Evolutionary conservation across 805 yeast genomes (phyloP).

Genomic region (Millerozyma acaciae): DNA sequence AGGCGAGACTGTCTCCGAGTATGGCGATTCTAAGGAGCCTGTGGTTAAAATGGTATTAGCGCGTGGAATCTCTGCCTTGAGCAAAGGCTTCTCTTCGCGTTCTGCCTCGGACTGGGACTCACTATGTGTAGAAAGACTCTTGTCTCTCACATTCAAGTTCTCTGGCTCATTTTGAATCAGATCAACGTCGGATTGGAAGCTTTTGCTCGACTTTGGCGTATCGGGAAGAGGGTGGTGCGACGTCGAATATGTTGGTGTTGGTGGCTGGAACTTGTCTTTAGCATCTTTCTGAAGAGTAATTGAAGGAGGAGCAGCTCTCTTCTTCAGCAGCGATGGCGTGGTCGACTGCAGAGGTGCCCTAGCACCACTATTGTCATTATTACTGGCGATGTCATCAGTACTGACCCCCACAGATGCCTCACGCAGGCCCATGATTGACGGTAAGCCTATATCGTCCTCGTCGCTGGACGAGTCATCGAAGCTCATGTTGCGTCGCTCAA

Average conservation of each 20-base stretch:
- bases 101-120: not conserved
- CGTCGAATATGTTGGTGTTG: slow-evolving; percentile 24
- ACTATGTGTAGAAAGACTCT: not conserved
- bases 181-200: slow-evolving; percentile 37
- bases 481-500: slow-evolving; percentile 11
- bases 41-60: not conserved
- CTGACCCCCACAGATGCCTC: not conserved
- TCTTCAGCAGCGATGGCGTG: not conserved
- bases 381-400: not conserved
- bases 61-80: not conserved
- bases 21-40: not conserved
- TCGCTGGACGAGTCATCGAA: slow-evolving; percentile 17
- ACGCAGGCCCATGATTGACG: not conserved
- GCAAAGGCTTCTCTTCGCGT: too few relatives aligned
- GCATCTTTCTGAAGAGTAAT: too few relatives aligned
- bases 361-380: not conserved
- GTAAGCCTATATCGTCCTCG: slow-evolving; percentile 6
- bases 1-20: too few relatives aligned
- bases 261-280: slow-evolving; percentile 20
- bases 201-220: slow-evolving; percentile 33
- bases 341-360: not conserved
- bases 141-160: slow-evolving; percentile 17
- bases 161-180: slow-evolving; percentile 38
- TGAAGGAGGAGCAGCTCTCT: not conserved
- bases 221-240: slow-evolving; percentile 17